A percentile compares a stretch with the other conserved stretches of the same genome.
Evolutionary conservation across 306 rosid species (phyloP).

Genomic region (Pueraria montana): DNA sequence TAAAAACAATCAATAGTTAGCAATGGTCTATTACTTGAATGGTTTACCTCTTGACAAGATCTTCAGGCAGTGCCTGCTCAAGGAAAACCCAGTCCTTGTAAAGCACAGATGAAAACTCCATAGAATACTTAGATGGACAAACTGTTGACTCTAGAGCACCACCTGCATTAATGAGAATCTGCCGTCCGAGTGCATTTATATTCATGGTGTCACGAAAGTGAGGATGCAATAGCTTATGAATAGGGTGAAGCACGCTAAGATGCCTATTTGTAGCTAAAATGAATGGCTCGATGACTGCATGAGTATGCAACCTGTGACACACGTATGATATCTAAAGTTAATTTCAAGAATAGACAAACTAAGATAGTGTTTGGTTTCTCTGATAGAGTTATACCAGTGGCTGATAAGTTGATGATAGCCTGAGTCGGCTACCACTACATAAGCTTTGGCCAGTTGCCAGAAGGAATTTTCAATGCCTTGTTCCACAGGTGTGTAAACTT

Average conservation of each 20-base stretch:
- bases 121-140: conserved; percentile 65
- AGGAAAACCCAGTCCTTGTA: conserved; percentile 80
- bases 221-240: conserved; percentile 79
- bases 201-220: conserved; percentile 89
- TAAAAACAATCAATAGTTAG: not conserved
- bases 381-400: conserved; percentile 70
- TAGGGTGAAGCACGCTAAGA: conserved; percentile 83
- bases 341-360: conserved; percentile 13
- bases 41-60: conserved; percentile 80
- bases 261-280: conserved; percentile 86
- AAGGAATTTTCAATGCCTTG: conserved; percentile 63
- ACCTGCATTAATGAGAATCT: conserved; percentile 74
- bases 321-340: conserved; percentile 10
- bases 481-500: conserved; percentile 63
- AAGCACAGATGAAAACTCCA: conserved; percentile 77
- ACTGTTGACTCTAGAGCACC: conserved; percentile 75
- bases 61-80: conserved; percentile 82
- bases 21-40: conserved; percentile 27
- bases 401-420: conserved; percentile 85
- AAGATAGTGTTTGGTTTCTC: conserved; percentile 3
- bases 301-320: conserved; percentile 80
- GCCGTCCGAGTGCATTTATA: conserved; percentile 76
- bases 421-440: conserved; percentile 72
- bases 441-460: conserved; percentile 93
- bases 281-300: conserved; percentile 79